Conservation (phyloP, 2,329 filamentous ascomycete genomes). For the Aureobasidium namibiae region DNA sequence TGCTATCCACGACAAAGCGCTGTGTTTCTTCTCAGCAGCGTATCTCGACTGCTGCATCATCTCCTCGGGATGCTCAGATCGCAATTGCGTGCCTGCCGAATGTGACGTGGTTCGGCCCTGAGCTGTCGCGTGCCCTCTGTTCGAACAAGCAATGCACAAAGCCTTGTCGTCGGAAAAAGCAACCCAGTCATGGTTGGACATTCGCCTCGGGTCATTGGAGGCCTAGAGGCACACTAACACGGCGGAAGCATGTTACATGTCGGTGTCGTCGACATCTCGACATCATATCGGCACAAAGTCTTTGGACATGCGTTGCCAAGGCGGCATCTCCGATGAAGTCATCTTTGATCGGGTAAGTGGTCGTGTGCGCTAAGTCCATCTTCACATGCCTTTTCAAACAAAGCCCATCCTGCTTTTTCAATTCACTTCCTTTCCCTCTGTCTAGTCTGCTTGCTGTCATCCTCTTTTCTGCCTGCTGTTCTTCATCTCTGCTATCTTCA, state of each 20-base stretch:
- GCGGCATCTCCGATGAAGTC: background rate
- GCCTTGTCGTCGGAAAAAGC: background rate
- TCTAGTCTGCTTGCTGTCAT: background rate
- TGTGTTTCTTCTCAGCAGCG: background rate
- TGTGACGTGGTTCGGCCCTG: background rate
- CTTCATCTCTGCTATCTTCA: background rate
- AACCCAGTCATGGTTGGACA: background rate
- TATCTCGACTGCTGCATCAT: no score
- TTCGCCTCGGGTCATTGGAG: background rate
- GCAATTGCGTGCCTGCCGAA: background rate
- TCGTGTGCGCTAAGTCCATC: conserved; percentile 7
- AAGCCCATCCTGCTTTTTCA: background rate
- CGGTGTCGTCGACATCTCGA: background rate
- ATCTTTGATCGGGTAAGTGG: conserved; percentile 1
- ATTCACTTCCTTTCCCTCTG: background rate
- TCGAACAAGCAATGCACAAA: background rate
- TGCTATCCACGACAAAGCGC: background rate
- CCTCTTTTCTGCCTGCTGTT: background rate
- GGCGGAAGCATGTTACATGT: background rate
- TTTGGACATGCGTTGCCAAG: background rate
- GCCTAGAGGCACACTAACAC: background rate
- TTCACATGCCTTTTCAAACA: conserved; percentile 10
- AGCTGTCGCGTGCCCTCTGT: background rate
- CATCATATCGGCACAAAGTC: background rate
- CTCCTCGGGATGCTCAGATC: background rate